Percentiles rank a stretch among this genome's conserved stretches.
Evolutionary conservation across 305 asterid genomes (phyloP).

Genomic region (Striga hermonthica): DNA sequence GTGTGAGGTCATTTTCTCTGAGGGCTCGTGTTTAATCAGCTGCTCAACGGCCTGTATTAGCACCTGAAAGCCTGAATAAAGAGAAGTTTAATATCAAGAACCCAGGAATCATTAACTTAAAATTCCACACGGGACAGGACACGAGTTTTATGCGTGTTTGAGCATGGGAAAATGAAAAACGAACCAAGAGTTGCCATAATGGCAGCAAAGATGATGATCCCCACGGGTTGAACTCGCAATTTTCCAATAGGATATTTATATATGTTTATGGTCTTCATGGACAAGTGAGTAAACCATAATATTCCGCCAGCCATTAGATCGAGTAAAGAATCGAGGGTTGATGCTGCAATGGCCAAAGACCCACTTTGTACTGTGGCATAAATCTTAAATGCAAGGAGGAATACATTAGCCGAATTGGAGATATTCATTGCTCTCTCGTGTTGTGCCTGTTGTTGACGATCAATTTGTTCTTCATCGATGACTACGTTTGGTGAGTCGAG

Average conservation of each 20-base stretch:
- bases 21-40: slow-evolving; percentile 40
- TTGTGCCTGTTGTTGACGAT: slow-evolving; percentile 44
- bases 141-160: not conserved
- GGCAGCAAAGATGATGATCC: slow-evolving; percentile 78
- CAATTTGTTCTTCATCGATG: slow-evolving; percentile 50
- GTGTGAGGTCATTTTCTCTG: slow-evolving; percentile 46
- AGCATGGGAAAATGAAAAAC: not conserved
- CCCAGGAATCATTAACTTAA: too few relatives aligned
- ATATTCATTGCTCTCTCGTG: slow-evolving; percentile 77
- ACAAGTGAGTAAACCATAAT: slow-evolving; percentile 70
- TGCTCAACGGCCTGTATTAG: slow-evolving; percentile 59
- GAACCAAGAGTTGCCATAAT: slow-evolving; percentile 85
- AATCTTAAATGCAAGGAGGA: slow-evolving; percentile 74
- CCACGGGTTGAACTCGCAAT: slow-evolving; percentile 75
- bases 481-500: slow-evolving; percentile 39
- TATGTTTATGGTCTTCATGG: slow-evolving; percentile 75
- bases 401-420: slow-evolving; percentile 72
- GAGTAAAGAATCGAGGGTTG: slow-evolving; percentile 72
- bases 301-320: slow-evolving; percentile 88
- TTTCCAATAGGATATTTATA: slow-evolving; percentile 85
- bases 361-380: slow-evolving; percentile 68
- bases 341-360: slow-evolving; percentile 81
- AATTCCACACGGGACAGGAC: too few relatives aligned
- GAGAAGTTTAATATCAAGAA: not conserved
- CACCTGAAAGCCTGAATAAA: slow-evolving; percentile 64